Conservation (phyloP, 768 basidiomycete species). For the Psilocybe sp. region DNA sequence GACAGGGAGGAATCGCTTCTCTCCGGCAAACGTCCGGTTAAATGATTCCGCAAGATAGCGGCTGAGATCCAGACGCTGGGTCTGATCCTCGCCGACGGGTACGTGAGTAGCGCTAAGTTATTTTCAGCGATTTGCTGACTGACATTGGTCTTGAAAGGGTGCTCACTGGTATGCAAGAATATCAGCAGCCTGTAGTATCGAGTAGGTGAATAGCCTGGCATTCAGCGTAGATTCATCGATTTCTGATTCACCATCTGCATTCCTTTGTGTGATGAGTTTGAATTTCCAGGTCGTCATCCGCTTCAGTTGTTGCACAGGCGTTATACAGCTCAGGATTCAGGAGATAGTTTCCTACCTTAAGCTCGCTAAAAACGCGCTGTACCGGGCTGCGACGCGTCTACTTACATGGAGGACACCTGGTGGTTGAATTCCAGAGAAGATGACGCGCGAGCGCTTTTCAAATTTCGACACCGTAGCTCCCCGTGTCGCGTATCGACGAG, state of each 20-base stretch:
- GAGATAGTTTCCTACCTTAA: slow-evolving; percentile 89
- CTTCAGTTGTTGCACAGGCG: slow-evolving; percentile 76
- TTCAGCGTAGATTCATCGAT: slow-evolving; percentile 82
- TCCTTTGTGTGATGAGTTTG: slow-evolving; percentile 69
- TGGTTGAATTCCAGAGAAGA: slow-evolving; percentile 93
- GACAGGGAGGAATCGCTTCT: slow-evolving; percentile 60
- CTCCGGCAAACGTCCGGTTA: slow-evolving; percentile 61
- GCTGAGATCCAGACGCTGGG: slow-evolving; percentile 90
- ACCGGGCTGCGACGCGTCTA: slow-evolving; percentile 4
- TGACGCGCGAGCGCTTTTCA: slow-evolving; percentile 30
- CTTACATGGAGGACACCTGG: slow-evolving; percentile 88
- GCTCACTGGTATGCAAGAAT: slow-evolving; percentile 80
- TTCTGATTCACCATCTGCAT: slow-evolving; percentile 71
- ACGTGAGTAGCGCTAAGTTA: slow-evolving; percentile 78
- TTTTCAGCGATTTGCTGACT: neutral
- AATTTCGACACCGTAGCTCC: slow-evolving; percentile 1
- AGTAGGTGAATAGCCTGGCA: slow-evolving; percentile 87
- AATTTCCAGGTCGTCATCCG: slow-evolving; percentile 99
- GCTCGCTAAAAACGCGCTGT: slow-evolving; percentile 5
- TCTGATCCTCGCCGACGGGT: slow-evolving; percentile 95
- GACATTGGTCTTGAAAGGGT: neutral
- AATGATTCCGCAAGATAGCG: slow-evolving; percentile 83
- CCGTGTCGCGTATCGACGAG: slow-evolving; percentile 18
- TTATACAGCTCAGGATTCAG: slow-evolving; percentile 87
- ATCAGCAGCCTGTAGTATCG: slow-evolving; percentile 91